Base-by-base conservation (phyloP, 306 rosid genomes). In the Cyamopsis tetragonoloba region DNA sequence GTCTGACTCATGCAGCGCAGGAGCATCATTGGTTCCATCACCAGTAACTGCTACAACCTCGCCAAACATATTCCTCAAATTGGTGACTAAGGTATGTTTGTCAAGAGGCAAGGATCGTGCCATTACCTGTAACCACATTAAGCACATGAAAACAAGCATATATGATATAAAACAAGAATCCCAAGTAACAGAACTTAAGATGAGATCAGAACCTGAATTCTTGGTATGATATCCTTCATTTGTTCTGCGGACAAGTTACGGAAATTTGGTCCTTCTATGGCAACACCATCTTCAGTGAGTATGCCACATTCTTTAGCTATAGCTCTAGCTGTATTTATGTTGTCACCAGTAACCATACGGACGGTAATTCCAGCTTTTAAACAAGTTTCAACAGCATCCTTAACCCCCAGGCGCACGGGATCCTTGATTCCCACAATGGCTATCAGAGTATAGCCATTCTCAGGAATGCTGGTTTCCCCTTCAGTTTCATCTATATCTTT, bases 1-100 rank as follows among this genome's bases (percentile, higher is more conserved):
- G 78, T 92, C 96, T 42, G 96, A 66, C 83, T 92, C 98, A 32
- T 73, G 95, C 87, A 92, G 81, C 54, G 98, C 98, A 70, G 96
- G 98, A 70, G 98, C 98, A 58, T 92, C 98, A 23, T 89, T 89
- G 69, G 95, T 92, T 62, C 98, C 98, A 77, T 92, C 98, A 14
- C 98, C 98, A 56, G 96, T 92, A 73, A 92, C 98, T 27, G 98
- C 96, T 63, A 92, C 95, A 35, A 92, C 95, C 81, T 92, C 98
- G 3, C 79, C 83, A 75, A 88, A 82, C 85, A 70, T 75, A 23
- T 49, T 77, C 72, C 84, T 86, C 80, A 89, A 76, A 70, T 74
- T 68, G 73, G 81, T 83, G 7, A 92, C 98, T 42, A 92, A 83
- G 5, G 79, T 80, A 70, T 92, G 85, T 67, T 92, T 92, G 82